Conservation (phyloP, 768 basidiomycete genomes). For the Hericium coralloides region DNA sequence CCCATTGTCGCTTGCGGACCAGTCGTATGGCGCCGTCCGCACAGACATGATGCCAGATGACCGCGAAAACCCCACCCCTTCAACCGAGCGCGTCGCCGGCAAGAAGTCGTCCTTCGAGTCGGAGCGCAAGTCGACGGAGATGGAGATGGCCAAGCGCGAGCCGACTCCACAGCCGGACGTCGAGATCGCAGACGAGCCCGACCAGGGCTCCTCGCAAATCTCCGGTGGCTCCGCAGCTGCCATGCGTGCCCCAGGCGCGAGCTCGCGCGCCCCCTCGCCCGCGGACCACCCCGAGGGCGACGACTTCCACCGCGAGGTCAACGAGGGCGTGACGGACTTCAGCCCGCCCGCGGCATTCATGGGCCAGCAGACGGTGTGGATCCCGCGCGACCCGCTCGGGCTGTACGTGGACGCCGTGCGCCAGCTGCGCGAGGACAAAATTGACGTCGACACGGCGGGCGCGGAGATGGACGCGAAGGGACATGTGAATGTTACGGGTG, state of each 20-base stretch:
- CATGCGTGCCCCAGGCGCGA: neutral
- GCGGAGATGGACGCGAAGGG: slow-evolving; percentile 5
- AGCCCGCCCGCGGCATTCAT: slow-evolving; percentile 30
- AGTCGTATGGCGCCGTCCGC: slow-evolving; percentile 31
- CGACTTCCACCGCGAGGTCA: slow-evolving; percentile 6
- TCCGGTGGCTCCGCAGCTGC: neutral
- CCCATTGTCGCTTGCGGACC: slow-evolving; percentile 72
- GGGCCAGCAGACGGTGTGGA: slow-evolving; percentile 46
- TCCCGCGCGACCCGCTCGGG: slow-evolving; percentile 63
- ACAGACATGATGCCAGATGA: neutral
- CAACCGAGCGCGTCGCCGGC: neutral
- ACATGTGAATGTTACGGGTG: neutral
- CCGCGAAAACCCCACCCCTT: no score
- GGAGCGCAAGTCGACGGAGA: neutral
- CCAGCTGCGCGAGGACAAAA: slow-evolving; percentile 41
- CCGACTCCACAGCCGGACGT: neutral
- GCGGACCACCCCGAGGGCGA: neutral
- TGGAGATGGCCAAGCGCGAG: neutral
- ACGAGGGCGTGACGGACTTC: neutral
- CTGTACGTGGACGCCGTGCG: slow-evolving; percentile 55
- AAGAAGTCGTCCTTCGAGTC: neutral
- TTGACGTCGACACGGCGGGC: slow-evolving; percentile 33
- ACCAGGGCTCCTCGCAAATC: neutral
- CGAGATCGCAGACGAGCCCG: neutral
- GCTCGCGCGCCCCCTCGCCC: neutral